phyloP scores from a whole-genome alignment of 257 asterid genomes.

The Thymus mandschuricus region DNA sequence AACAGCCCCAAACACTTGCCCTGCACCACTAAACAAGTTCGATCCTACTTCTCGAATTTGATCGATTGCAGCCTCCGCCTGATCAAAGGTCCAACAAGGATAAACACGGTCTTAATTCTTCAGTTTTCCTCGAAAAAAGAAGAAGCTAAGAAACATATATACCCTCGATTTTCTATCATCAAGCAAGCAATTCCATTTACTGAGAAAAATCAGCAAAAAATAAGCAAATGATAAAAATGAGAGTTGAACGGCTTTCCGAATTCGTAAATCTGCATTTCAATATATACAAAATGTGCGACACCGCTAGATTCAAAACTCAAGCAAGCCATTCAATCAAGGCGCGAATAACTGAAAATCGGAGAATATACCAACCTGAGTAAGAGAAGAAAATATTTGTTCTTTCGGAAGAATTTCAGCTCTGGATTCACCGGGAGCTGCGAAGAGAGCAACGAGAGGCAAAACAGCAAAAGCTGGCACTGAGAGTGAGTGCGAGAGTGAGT shows the following conservation, averaged over 20 bases:
- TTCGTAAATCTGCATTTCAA: not conserved
- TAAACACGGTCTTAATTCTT: constrained; percentile 15
- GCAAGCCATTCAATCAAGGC: not conserved
- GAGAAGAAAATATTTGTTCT: constrained; percentile 84
- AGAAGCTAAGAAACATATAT: not conserved
- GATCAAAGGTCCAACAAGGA: constrained; percentile 34
- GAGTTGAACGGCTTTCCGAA: not conserved
- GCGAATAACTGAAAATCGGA: not conserved
- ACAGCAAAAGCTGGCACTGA: constrained; percentile 60
- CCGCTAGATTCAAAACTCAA: not conserved
- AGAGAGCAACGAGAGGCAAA: constrained; percentile 62
- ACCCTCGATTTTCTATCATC: constrained; percentile 2
- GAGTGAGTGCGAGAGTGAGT: constrained; percentile 47
- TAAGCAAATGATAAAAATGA: constrained; percentile 20
- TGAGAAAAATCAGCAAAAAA: not conserved
- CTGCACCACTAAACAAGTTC: constrained; percentile 48
- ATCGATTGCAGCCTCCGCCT: constrained; percentile 80
- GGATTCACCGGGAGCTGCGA: constrained; percentile 65
- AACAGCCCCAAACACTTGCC: constrained; percentile 65
- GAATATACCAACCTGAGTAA: constrained; percentile 60
- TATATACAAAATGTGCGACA: not conserved
- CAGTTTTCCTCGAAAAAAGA: not conserved
- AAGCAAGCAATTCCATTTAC: not conserved
- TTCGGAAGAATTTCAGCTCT: constrained; percentile 71
- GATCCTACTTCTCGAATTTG: constrained; percentile 69